Conservation (phyloP, 495 filamentous ascomycete genomes). For the Penicillium subrubescens region DNA sequence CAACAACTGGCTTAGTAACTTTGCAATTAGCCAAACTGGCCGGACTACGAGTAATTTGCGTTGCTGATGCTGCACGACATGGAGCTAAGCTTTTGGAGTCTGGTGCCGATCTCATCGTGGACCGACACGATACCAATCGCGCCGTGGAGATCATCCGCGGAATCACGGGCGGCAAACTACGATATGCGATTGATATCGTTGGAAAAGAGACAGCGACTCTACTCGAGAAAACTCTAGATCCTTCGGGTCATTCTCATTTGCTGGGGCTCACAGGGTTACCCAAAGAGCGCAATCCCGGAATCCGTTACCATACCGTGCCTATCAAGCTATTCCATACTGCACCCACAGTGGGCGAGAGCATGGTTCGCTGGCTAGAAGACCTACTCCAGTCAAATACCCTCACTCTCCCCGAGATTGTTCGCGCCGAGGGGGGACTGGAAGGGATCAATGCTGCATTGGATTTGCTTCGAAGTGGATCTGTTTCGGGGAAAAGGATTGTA, state of each 20-base stretch:
- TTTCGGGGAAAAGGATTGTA: constrained; percentile 61
- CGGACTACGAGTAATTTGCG: constrained; percentile 57
- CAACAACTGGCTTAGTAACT: constrained; percentile 60
- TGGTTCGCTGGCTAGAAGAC: constrained; percentile 62
- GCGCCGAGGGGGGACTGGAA: constrained; percentile 57
- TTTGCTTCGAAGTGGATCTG: constrained; percentile 55
- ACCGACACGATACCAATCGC: constrained; percentile 59
- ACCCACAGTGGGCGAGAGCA: constrained; percentile 53
- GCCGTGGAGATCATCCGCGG: constrained; percentile 62
- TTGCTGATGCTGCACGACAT: constrained; percentile 64
- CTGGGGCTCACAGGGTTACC: constrained; percentile 65
- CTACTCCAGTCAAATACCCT: constrained; percentile 52
- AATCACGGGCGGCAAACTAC: constrained; percentile 53
- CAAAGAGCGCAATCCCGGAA: constrained; percentile 45
- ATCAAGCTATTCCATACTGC: constrained; percentile 71
- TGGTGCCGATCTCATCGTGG: constrained; percentile 61
- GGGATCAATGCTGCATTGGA: constrained; percentile 66
- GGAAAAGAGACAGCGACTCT: constrained; percentile 58
- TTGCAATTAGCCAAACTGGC: constrained; percentile 63
- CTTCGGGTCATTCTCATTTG: constrained; percentile 51
- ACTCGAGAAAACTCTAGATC: constrained; percentile 49
- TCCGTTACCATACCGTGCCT: constrained; percentile 61
- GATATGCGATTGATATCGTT: constrained; percentile 65
- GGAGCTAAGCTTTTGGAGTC: constrained; percentile 55
- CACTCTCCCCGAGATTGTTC: constrained; percentile 58